Evolutionary conservation across 495 filamentous ascomycete species (phyloP).

Genomic region (Baudoinia panamericana): DNA sequence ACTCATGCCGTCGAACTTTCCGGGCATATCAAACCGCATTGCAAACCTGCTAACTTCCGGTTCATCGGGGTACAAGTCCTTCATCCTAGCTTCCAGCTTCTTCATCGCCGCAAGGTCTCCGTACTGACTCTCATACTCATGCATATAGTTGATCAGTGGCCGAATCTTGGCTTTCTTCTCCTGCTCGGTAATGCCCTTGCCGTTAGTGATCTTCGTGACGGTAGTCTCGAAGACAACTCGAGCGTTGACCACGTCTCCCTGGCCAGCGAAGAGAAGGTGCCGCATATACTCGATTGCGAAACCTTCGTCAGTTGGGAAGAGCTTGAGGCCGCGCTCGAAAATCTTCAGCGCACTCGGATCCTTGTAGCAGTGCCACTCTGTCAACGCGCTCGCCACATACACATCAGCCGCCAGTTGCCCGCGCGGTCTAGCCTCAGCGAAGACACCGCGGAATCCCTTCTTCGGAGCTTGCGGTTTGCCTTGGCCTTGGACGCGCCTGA

Average conservation of each 20-base stretch:
- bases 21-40: constrained; percentile 55
- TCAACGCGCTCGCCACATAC: constrained; percentile 78
- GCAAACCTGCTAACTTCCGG: constrained; percentile 55
- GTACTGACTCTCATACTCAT: constrained; percentile 87
- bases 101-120: constrained; percentile 79
- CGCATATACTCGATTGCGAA: constrained; percentile 92
- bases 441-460: constrained; percentile 68
- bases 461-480: constrained; percentile 44
- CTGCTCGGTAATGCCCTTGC: neutral
- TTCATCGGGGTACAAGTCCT: constrained; percentile 79
- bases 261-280: constrained; percentile 75
- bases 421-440: constrained; percentile 69
- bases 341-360: constrained; percentile 84
- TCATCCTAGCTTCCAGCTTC: constrained; percentile 85
- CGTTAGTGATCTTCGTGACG: constrained; percentile 42
- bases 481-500: constrained; percentile 89
- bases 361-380: constrained; percentile 92
- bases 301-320: constrained; percentile 82
- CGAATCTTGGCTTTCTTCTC: constrained; percentile 64
- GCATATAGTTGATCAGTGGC: constrained; percentile 74
- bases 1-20: constrained; percentile 59
- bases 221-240: constrained; percentile 88
- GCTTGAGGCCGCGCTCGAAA: constrained; percentile 80
- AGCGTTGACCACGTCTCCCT: constrained; percentile 92
- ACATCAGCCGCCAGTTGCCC: constrained; percentile 86